Evolutionary conservation across 176 grass and related monocot species (phyloP).

Genomic region (Carex pumila): DNA sequence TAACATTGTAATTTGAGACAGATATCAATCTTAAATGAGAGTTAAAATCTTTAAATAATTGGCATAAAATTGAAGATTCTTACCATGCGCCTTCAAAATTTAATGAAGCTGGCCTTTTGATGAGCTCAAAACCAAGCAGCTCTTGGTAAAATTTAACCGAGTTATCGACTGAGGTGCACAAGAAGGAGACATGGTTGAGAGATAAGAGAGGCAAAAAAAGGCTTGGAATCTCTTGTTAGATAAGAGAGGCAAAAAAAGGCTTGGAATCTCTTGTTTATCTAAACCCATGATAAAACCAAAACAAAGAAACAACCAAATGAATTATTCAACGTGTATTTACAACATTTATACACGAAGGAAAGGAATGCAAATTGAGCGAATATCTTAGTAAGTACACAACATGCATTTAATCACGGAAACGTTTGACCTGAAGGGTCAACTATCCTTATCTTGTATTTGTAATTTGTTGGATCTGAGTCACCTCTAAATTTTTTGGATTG

Average conservation of each 20-base stretch:
- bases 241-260: constrained; percentile 27
- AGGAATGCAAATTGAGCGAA: background rate
- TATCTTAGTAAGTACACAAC: background rate
- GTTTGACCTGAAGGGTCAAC: background rate
- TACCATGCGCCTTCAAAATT: constrained; percentile 76
- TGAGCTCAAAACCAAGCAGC: constrained; percentile 66
- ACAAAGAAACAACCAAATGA: background rate
- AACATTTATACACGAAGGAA: background rate
- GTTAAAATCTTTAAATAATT: background rate
- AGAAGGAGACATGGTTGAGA: constrained; percentile 79
- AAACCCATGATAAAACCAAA: constrained; percentile 20
- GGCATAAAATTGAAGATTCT: background rate
- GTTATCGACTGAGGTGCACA: constrained; percentile 41
- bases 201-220: constrained; percentile 33
- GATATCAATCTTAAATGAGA: background rate
- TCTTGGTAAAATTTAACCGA: constrained; percentile 58
- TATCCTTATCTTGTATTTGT: background rate
- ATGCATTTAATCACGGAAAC: background rate
- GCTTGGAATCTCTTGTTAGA: constrained; percentile 23
- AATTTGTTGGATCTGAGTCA: background rate
- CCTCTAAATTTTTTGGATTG: background rate
- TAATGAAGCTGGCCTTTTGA: constrained; percentile 60
- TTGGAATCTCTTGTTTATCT: constrained; percentile 1
- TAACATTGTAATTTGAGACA: background rate
- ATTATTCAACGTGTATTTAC: background rate